These are phyloP conservation scores for Saturnispora galanensis DNA, from an alignment of 805 yeast species.

Conservation along the genomic window DNA sequence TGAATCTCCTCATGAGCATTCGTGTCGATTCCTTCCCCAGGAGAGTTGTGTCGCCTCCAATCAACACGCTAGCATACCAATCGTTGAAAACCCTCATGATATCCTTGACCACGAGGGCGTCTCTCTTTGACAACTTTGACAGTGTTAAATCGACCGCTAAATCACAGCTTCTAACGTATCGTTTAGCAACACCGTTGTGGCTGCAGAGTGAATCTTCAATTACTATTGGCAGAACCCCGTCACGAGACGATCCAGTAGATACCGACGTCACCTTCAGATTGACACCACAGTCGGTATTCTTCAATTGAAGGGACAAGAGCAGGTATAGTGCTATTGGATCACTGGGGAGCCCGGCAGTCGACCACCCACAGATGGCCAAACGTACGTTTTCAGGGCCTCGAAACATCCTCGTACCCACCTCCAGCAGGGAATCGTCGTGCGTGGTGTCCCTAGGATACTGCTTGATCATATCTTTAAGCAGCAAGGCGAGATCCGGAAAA, in stretches of 20 bases:
- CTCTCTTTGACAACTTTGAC: neutral
- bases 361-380: slow-evolving; percentile 1
- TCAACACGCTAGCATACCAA: neutral
- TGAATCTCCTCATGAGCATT: neutral
- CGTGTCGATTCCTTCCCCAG: slow-evolving; percentile 1
- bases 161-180: slow-evolving; percentile 3
- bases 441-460: neutral
- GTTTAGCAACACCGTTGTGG: neutral
- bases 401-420: neutral
- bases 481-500: neutral
- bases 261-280: slow-evolving; percentile 28
- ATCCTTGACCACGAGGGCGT: neutral
- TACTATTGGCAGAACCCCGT: slow-evolving; percentile 45
- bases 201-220: slow-evolving; percentile 35
- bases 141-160: slow-evolving; percentile 2
- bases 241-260: slow-evolving; percentile 39
- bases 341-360: neutral
- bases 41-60: too few species aligned
- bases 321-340: slow-evolving; percentile 1
- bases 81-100: neutral
- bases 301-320: neutral
- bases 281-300: neutral
- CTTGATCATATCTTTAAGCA: neutral
- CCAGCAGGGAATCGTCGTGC: neutral
- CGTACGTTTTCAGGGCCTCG: slow-evolving; percentile 4